These are phyloP conservation scores for Brettanomyces bruxellensis DNA, from an alignment of 805 yeast genomes.

Conservation along the genomic window DNA sequence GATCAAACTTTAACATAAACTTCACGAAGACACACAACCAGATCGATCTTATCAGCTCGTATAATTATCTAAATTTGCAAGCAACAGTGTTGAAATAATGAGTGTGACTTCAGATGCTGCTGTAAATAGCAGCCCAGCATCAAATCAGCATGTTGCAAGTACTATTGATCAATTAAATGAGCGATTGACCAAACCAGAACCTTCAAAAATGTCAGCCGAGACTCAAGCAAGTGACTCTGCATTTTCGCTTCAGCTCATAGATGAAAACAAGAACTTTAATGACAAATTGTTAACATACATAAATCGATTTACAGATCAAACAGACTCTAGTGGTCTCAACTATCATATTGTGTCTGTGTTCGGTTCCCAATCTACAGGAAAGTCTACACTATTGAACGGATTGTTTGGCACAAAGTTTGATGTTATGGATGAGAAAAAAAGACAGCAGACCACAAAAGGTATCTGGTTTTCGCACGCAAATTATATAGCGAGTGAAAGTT, in stretches of 20 bases:
- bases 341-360: constrained; percentile 92
- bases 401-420: constrained; percentile 83
- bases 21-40: too few relatives aligned
- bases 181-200: too few relatives aligned
- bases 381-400: constrained; percentile 81
- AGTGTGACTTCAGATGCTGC: too few relatives aligned
- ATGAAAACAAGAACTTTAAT: constrained; percentile 51
- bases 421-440: constrained; percentile 79
- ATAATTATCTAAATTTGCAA: too few relatives aligned
- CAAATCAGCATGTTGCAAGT: too few relatives aligned
- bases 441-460: constrained; percentile 90
- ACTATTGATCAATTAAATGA: too few relatives aligned
- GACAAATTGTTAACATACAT: constrained; percentile 23
- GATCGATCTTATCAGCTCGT: too few relatives aligned
- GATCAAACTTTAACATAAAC: too few relatives aligned
- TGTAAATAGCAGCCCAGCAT: too few relatives aligned
- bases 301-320: constrained; percentile 13
- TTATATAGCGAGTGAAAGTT: constrained; percentile 22
- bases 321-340: constrained; percentile 46
- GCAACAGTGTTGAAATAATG: too few relatives aligned
- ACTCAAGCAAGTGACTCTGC: background rate
- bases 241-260: constrained; percentile 49
- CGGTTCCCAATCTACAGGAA: constrained; percentile 96
- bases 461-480: constrained; percentile 64
- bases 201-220: too few relatives aligned